Conservation (phyloP, 768 basidiomycete genomes). For the Amanita exitialis region DNA sequence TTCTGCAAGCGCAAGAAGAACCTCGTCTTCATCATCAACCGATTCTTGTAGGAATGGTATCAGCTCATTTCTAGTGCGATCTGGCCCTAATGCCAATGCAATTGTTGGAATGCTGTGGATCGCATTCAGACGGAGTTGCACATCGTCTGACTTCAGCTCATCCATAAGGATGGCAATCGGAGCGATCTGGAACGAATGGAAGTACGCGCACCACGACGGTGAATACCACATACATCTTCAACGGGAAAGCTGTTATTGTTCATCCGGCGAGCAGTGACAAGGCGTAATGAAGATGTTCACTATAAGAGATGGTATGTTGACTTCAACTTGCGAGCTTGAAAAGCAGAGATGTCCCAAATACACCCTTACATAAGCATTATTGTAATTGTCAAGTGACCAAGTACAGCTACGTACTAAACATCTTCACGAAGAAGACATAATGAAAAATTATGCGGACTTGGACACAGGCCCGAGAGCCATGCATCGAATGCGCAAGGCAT, state of each 20-base stretch:
- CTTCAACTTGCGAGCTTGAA: too few relatives aligned
- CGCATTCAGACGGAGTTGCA: constrained; percentile 90
- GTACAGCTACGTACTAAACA: background rate
- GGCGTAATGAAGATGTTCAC: too few relatives aligned
- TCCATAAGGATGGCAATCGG: constrained; percentile 97
- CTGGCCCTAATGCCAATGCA: constrained; percentile 89
- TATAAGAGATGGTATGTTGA: too few relatives aligned
- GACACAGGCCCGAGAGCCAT: background rate
- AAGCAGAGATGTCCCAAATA: too few relatives aligned
- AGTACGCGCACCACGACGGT: constrained; percentile 13
- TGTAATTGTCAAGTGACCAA: too few relatives aligned
- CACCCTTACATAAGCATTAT: too few relatives aligned
- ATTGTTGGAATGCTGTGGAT: constrained; percentile 98
- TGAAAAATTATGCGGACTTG: constrained; percentile 24
- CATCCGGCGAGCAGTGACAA: background rate
- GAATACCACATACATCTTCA: constrained; percentile 51
- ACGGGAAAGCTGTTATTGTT: constrained; percentile 26
- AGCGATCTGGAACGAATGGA: constrained; percentile 48
- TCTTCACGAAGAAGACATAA: constrained; percentile 24
- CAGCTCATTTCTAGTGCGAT: constrained; percentile 91
- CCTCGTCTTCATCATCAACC: constrained; percentile 99
- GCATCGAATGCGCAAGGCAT: background rate
- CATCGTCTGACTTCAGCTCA: constrained; percentile 96
- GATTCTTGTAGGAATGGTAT: constrained; percentile 97
- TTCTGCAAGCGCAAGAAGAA: constrained; percentile 89